These are phyloP conservation scores for Bruguiera gymnorhiza DNA, from an alignment of 345 rosid genomes.

Conservation along the genomic window DNA sequence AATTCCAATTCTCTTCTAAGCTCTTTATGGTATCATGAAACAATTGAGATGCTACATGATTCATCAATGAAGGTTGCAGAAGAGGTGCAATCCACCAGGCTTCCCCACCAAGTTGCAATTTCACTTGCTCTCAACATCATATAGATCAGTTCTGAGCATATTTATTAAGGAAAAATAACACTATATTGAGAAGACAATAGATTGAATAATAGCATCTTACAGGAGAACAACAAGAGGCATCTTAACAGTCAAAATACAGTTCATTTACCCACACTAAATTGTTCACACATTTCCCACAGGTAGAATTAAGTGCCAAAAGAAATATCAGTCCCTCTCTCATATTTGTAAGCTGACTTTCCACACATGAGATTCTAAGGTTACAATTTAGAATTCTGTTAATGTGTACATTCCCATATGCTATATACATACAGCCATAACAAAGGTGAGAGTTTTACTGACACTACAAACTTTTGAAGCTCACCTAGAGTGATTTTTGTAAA, in stretches of 20 bases:
- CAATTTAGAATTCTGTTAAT: too few species aligned
- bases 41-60: neutral
- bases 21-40: slow-evolving; percentile 1
- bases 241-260: neutral
- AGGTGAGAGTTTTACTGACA: too few species aligned
- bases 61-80: neutral
- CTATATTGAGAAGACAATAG: neutral
- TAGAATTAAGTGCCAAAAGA: too few species aligned
- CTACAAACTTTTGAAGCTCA: too few species aligned
- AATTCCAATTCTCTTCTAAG: slow-evolving; percentile 1
- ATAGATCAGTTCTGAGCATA: slow-evolving; percentile 37
- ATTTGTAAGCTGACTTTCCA: too few species aligned
- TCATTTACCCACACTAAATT: neutral
- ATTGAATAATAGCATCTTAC: neutral
- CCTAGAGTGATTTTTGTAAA: too few species aligned
- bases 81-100: slow-evolving; percentile 3
- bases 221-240: neutral
- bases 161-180: neutral
- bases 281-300: too few species aligned
- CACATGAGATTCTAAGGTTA: too few species aligned
- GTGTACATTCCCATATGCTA: too few species aligned
- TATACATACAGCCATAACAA: too few species aligned
- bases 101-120: slow-evolving; percentile 1
- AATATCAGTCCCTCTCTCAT: too few species aligned
- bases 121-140: slow-evolving; percentile 56